phyloP scores from a whole-genome alignment of 139 green algal genomes.

The Coelastrella sp. region DNA sequence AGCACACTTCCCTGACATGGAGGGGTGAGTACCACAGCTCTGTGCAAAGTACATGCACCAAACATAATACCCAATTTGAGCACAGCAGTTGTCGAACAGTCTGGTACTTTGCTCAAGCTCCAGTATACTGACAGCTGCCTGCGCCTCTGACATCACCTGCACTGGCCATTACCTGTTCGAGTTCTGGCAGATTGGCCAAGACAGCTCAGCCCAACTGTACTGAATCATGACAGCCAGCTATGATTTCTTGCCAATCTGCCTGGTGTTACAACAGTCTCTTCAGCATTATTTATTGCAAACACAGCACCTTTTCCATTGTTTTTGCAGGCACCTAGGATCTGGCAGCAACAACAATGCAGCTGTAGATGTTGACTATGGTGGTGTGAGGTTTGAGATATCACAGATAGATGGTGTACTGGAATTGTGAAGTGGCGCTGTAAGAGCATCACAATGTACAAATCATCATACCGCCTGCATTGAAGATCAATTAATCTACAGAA shows the following conservation, averaged over 20 bases:
- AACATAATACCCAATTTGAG: too few relatives aligned
- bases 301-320: background rate
- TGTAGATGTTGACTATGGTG: constrained; percentile 68
- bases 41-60: background rate
- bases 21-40: constrained; percentile 54
- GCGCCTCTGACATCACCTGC: too few relatives aligned
- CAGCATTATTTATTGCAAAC: background rate
- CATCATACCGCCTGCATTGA: too few relatives aligned
- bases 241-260: too few relatives aligned
- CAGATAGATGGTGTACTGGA: constrained; percentile 55
- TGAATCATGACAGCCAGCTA: too few relatives aligned
- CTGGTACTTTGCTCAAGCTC: background rate
- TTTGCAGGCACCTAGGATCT: constrained; percentile 54
- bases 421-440: constrained; percentile 9
- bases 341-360: constrained; percentile 44
- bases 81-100: background rate
- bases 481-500: too few relatives aligned
- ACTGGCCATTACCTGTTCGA: too few relatives aligned
- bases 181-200: too few relatives aligned
- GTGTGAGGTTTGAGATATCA: constrained; percentile 61
- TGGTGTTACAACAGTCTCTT: background rate
- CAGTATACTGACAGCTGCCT: too few relatives aligned
- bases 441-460: too few relatives aligned
- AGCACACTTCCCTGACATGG: constrained; percentile 64
- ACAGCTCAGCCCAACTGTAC: too few relatives aligned